Evolutionary conservation across 2,329 filamentous ascomycete species (phyloP), one percentile per base, ranked within the genome.

Genomic region (Fusarium musae): DNA sequence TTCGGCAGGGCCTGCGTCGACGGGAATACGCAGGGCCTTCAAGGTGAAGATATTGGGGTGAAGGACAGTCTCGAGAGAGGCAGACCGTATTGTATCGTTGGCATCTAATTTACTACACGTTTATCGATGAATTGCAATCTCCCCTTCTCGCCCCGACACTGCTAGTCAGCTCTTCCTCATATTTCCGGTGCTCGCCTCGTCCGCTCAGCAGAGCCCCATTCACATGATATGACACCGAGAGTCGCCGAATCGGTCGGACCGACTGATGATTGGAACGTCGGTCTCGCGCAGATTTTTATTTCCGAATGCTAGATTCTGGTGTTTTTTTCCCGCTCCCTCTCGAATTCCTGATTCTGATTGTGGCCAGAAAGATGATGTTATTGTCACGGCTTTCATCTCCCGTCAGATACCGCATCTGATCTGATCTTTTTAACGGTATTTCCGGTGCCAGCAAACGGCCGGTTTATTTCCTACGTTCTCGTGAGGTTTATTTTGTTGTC

Each of bases 161-260:
- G 58, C 52, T 69, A 59, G 66, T 54, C 66, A 65, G 46, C 43
- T 40, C 50, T 46, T 47, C 65, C 56, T 69, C 58, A 65, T 70
- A 69, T 69, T 70, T 53, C 66, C 66, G 66, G 47, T 23, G 36
- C 59, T 69, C 66, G 66, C 66, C 66, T 69, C 43, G 66, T 59
- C 46, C 44, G 52, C 42, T 52, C 50, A 68, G 54, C 63, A 65
- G 58, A 67, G 66, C 66, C 66, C 66, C 66, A 54, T 69, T 53
- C 44, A 39, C 30, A 59, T 69, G 59, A 69, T 65, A 70, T 69
- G 66, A 69, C 66, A 69, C 66, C 66, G 66, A 69, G 66, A 54
- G 66, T 49, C 65, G 66, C 66, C 66, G 66, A 69, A 39, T 66
- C 63, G 56, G 42, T 69, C 66, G 66, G 66, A 36, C 66, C 66